Evolutionary conservation across 306 rosid species (phyloP).

Genomic region (Hylodesmum podocarpum): DNA sequence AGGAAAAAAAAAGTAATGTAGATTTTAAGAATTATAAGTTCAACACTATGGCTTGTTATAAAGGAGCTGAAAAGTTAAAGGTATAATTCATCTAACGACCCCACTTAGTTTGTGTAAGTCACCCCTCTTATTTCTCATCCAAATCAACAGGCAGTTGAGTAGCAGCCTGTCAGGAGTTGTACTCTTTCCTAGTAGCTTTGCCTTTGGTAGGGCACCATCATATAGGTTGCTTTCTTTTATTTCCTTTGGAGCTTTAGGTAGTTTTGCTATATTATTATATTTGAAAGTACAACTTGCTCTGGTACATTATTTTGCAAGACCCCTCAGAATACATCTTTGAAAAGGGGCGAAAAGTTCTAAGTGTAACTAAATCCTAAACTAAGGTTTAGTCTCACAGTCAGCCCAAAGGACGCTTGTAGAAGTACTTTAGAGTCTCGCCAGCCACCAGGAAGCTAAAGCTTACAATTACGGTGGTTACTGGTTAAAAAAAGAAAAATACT

Average conservation of each 20-base stretch:
- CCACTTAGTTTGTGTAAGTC: not conserved
- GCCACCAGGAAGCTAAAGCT: too few species aligned
- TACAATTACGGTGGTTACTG: too few species aligned
- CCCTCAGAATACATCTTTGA: too few species aligned
- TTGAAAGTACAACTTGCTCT: too few species aligned
- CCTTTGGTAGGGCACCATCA: not conserved
- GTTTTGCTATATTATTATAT: too few species aligned
- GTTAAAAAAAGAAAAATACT: too few species aligned
- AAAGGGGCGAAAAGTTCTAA: too few species aligned
- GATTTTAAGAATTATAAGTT: not conserved
- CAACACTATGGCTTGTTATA: not conserved
- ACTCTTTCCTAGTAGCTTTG: not conserved
- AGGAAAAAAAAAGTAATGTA: not conserved
- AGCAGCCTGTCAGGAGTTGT: not conserved
- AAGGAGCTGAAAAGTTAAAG: not conserved
- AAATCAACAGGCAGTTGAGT: not conserved
- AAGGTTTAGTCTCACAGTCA: too few species aligned
- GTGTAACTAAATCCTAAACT: too few species aligned
- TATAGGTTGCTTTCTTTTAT: not conserved
- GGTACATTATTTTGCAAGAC: not conserved
- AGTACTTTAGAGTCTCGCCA: too few species aligned
- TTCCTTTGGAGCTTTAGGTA: not conserved
- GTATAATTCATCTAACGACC: not conserved
- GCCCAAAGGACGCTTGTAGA: too few species aligned
- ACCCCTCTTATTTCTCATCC: not conserved